Conservation (phyloP, 768 basidiomycete genomes). For the Podaxis carcinomalis region DNA sequence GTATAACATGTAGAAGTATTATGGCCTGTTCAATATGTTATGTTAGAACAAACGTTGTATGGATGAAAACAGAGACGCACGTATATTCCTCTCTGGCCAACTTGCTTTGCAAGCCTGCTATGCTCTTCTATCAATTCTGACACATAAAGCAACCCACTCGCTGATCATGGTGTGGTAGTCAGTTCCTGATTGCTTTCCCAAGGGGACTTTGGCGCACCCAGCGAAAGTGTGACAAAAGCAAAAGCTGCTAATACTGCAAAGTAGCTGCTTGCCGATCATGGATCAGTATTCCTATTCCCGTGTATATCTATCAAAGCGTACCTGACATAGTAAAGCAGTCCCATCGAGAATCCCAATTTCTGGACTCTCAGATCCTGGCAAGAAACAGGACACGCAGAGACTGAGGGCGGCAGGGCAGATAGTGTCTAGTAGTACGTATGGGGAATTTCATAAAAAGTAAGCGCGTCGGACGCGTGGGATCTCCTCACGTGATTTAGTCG, state of each 20-base stretch:
- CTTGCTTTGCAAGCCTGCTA: constrained; percentile 69
- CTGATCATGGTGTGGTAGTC: constrained; percentile 35
- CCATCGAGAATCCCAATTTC: constrained; percentile 31
- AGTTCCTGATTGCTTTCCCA: background rate
- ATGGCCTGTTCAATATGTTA: constrained; percentile 53
- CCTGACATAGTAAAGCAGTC: constrained; percentile 62
- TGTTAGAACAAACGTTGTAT: background rate
- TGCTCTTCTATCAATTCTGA: constrained; percentile 97
- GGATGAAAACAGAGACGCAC: constrained; percentile 43
- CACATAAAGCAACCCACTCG: constrained; percentile 89
- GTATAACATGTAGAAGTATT: constrained; percentile 69
- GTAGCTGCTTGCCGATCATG: constrained; percentile 46
- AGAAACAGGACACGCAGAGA: constrained; percentile 3
- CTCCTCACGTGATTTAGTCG: constrained; percentile 16
- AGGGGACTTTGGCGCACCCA: constrained; percentile 52
- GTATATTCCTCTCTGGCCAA: constrained; percentile 86
- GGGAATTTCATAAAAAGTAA: constrained; percentile 9
- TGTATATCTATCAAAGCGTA: constrained; percentile 21
- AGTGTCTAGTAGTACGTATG: background rate
- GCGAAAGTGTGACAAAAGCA: constrained; percentile 85
- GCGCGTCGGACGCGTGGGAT: constrained; percentile 8
- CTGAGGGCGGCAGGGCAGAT: background rate
- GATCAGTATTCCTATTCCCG: background rate
- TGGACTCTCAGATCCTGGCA: background rate
- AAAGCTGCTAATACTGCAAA: constrained; percentile 73